Evolutionary conservation across 2,329 filamentous ascomycete species (phyloP).

Genomic region (Monosporascus sp.): DNA sequence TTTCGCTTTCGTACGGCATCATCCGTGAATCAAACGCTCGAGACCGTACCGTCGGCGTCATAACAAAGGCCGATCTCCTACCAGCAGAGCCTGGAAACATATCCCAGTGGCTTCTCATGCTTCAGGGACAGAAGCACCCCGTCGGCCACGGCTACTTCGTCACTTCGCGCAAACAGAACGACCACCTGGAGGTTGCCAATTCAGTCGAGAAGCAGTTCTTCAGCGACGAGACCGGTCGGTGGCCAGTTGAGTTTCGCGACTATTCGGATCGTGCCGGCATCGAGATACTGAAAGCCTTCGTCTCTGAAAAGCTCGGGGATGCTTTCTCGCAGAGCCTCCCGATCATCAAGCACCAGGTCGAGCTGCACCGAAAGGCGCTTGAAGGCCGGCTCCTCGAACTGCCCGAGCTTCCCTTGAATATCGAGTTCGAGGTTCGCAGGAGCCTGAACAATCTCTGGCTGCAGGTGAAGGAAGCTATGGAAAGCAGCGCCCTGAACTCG

Average conservation of each 20-base stretch:
- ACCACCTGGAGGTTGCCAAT: slow-evolving; percentile 43
- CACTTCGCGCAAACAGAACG: slow-evolving; percentile 57
- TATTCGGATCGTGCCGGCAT: slow-evolving; percentile 45
- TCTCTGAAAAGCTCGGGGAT: slow-evolving; percentile 46
- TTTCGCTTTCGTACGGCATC: slow-evolving; percentile 61
- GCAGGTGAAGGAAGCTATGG: slow-evolving; percentile 44
- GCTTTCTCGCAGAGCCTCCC: slow-evolving; percentile 49
- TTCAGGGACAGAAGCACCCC: slow-evolving; percentile 53
- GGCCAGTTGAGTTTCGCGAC: slow-evolving; percentile 39
- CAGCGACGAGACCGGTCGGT: slow-evolving; percentile 30
- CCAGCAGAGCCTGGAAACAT: slow-evolving; percentile 34
- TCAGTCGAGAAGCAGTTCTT: slow-evolving; percentile 46
- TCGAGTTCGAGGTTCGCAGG: slow-evolving; percentile 55
- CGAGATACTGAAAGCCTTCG: slow-evolving; percentile 42
- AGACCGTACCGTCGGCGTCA: slow-evolving; percentile 60
- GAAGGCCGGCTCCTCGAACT: slow-evolving; percentile 48
- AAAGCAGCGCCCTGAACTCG: slow-evolving; percentile 34
- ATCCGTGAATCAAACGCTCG: slow-evolving; percentile 51
- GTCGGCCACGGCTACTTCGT: slow-evolving; percentile 70
- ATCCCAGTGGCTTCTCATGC: slow-evolving; percentile 54
- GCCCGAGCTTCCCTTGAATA: slow-evolving; percentile 60
- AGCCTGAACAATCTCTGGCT: slow-evolving; percentile 51
- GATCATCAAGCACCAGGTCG: slow-evolving; percentile 45
- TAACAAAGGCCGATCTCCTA: slow-evolving; percentile 76
- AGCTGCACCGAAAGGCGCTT: slow-evolving; percentile 42